Percentiles rank a stretch among this genome's conserved stretches.
phyloP scores from a whole-genome alignment of 2,329 filamentous ascomycete genomes.

The Bimuria novae-zelandiae region DNA sequence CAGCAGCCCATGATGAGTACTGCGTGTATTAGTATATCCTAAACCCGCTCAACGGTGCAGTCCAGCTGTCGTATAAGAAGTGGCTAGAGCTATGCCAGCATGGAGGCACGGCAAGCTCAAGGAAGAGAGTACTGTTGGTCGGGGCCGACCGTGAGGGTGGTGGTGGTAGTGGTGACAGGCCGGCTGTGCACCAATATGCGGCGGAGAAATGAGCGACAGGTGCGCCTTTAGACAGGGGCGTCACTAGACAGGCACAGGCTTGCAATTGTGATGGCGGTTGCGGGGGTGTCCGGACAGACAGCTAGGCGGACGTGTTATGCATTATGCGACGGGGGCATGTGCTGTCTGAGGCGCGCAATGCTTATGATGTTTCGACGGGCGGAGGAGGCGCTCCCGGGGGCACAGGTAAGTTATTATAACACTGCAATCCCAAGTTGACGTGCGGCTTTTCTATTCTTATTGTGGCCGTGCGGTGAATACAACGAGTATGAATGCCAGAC shows the following conservation, averaged over 20 bases:
- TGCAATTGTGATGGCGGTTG: conserved; percentile 13
- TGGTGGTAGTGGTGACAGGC: conserved; percentile 45
- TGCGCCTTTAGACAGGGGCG: conserved; percentile 23
- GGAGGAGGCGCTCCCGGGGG: conserved; percentile 21
- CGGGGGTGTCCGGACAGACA: conserved; percentile 11
- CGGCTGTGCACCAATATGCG: conserved; percentile 44
- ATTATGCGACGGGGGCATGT: conserved; percentile 39
- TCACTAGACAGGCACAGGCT: conserved; percentile 12
- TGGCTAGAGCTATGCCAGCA: conserved; percentile 34
- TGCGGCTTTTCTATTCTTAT: not conserved
- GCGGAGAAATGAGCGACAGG: conserved; percentile 36
- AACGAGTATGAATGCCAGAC: no score
- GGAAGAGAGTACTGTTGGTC: conserved; percentile 13
- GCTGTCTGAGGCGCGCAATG: conserved; percentile 39
- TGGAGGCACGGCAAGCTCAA: conserved; percentile 22
- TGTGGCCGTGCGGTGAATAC: not conserved
- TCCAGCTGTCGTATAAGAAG: conserved; percentile 44
- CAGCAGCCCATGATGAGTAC: conserved; percentile 42
- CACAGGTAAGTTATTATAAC: conserved; percentile 23
- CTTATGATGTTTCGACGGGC: conserved; percentile 31
- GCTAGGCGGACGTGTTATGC: conserved; percentile 32
- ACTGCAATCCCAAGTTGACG: not conserved
- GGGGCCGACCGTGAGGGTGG: no score
- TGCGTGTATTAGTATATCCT: conserved; percentile 35
- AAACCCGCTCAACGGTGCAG: conserved; percentile 45